Percentiles rank a stretch among this genome's conserved stretches.
Conservation (phyloP, 2,329 filamentous ascomycete species). For the Biscogniauxia sp. region DNA sequence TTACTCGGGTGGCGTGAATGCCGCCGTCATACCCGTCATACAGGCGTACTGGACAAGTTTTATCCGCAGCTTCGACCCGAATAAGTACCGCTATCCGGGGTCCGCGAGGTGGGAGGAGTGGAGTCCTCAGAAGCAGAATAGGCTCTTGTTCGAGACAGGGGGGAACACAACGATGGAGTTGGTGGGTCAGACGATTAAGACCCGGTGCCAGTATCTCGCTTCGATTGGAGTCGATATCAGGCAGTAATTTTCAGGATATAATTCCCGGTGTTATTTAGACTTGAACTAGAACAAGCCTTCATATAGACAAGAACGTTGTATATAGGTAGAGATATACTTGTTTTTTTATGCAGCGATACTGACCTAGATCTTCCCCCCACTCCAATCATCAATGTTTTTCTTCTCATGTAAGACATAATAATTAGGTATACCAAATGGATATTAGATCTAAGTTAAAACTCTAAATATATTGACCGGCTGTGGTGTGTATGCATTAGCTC, state of each 20-base stretch:
- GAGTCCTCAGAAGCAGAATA: slow-evolving; percentile 25
- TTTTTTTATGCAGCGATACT: neutral
- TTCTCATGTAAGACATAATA: neutral
- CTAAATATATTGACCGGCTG: too few relatives aligned
- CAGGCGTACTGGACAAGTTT: slow-evolving; percentile 76
- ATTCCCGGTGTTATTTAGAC: neutral
- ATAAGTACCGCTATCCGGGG: slow-evolving; percentile 34
- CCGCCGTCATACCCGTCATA: slow-evolving; percentile 55
- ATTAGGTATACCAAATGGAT: neutral
- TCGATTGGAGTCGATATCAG: slow-evolving; percentile 46
- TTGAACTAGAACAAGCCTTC: neutral
- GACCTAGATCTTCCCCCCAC: neutral
- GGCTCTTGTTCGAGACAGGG: slow-evolving; percentile 44
- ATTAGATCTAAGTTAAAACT: neutral
- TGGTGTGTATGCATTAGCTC: neutral
- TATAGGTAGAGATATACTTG: neutral
- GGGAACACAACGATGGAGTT: slow-evolving; percentile 43
- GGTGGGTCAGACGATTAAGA: slow-evolving; percentile 37
- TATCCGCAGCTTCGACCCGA: slow-evolving; percentile 65
- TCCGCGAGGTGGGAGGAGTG: slow-evolving; percentile 28
- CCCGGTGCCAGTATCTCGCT: slow-evolving; percentile 47
- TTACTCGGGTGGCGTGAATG: slow-evolving; percentile 49
- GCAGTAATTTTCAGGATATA: slow-evolving; percentile 36
- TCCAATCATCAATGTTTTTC: neutral
- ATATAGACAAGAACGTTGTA: neutral